phyloP scores from a whole-genome alignment of 192 early-diverging fungal genomes.

The Rhizophagus clarus region DNA sequence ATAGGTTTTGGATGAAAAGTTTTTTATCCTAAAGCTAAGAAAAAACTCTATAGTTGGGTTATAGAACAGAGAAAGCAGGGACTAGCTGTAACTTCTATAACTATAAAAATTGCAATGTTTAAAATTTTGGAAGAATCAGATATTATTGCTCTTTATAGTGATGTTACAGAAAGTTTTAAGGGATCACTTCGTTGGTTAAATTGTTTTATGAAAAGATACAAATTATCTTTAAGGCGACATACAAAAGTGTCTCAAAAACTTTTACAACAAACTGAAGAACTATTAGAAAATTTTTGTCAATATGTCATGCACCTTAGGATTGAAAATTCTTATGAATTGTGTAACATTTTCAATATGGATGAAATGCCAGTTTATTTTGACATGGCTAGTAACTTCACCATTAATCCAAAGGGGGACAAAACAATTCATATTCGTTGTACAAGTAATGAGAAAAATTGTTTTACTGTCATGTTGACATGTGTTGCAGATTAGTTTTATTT shows the following conservation, averaged over 20 bases:
- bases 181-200: background rate
- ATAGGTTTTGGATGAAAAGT: too few relatives aligned
- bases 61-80: background rate
- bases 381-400: background rate
- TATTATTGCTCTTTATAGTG: background rate
- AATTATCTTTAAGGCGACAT: background rate
- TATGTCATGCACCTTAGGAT: background rate
- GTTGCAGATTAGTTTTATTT: background rate
- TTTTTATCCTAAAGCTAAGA: too few relatives aligned
- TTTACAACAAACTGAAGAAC: background rate
- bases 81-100: background rate
- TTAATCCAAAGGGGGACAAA: background rate
- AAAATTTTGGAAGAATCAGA: background rate
- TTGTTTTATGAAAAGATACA: conserved; percentile 6
- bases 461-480: conserved; percentile 3
- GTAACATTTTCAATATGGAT: conserved; percentile 14
- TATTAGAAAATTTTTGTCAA: background rate
- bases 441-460: conserved; percentile 9
- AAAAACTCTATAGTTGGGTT: background rate
- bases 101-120: background rate
- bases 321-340: background rate
- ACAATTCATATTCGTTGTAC: conserved; percentile 19
- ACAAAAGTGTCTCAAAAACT: conserved; percentile 12
- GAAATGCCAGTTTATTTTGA: conserved; percentile 17
- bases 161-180: background rate